Percentiles rank a stretch among this genome's conserved stretches.
Conservation (phyloP, 23 red algal species). For the Agarophyton chilense region DNA sequence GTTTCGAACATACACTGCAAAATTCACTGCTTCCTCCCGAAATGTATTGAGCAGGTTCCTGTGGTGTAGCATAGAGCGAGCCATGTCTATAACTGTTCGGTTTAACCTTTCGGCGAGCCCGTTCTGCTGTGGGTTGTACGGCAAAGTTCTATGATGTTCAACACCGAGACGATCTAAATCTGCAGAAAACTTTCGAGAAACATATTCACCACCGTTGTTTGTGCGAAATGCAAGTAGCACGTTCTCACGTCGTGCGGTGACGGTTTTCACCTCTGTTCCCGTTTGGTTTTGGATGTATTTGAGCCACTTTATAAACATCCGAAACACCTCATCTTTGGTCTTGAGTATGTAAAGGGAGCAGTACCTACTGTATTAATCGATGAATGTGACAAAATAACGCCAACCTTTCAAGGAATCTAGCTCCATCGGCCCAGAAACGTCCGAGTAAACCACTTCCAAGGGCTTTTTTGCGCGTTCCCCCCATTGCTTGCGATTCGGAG, state of each 20-base stretch:
- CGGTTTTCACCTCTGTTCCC: neutral
- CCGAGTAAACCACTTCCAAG: constrained; percentile 11
- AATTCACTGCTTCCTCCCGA: constrained; percentile 16
- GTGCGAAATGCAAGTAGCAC: constrained; percentile 4
- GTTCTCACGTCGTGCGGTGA: neutral
- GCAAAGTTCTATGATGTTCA: neutral
- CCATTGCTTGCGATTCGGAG: constrained; percentile 27
- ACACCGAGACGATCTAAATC: neutral
- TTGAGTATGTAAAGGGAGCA: constrained; percentile 26
- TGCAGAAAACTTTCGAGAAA: neutral
- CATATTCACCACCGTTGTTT: neutral
- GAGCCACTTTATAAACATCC: constrained; percentile 32
- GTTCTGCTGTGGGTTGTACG: constrained; percentile 32
- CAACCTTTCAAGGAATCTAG: neutral
- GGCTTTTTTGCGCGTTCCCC: neutral
- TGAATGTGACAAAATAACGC: constrained; percentile 56
- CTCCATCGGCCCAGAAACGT: constrained; percentile 1
- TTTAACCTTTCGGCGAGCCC: constrained; percentile 27
- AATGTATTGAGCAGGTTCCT: neutral
- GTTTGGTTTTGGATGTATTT: constrained; percentile 17
- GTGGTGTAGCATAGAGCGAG: neutral
- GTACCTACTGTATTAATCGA: constrained; percentile 12
- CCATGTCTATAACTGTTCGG: constrained; percentile 4
- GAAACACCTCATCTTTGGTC: constrained; percentile 19
- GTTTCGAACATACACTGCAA: constrained; percentile 5